Evolutionary conservation across 116 monocot species (phyloP).

Genomic region (Cymodocea nodosa): DNA sequence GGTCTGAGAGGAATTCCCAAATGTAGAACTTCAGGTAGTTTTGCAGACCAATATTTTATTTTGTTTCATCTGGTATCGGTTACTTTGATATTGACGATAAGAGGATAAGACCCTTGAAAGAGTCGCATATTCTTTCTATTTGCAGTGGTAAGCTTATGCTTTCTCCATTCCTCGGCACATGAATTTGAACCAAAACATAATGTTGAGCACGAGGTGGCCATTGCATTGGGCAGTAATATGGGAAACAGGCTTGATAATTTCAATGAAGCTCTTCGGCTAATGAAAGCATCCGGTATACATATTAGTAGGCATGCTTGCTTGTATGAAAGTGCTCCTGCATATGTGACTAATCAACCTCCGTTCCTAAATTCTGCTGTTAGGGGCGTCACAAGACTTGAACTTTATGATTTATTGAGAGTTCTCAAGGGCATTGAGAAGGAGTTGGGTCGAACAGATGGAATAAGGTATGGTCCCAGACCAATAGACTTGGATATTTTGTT

Average conservation of each 20-base stretch:
- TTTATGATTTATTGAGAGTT: constrained; percentile 49
- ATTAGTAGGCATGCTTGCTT: constrained; percentile 61
- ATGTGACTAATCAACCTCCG: constrained; percentile 74
- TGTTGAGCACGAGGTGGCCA: constrained; percentile 57
- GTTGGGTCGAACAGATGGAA: constrained; percentile 60
- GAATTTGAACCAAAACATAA: neutral
- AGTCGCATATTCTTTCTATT: neutral
- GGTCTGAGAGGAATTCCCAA: neutral
- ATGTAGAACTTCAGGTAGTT: constrained; percentile 3
- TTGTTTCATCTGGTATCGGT: neutral
- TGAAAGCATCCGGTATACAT: constrained; percentile 65
- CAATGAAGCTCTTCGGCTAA: constrained; percentile 46
- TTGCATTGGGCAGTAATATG: constrained; percentile 88
- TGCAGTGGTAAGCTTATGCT: neutral
- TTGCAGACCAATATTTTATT: neutral
- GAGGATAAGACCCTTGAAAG: neutral
- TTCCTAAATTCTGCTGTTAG: constrained; percentile 89
- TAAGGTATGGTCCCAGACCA: constrained; percentile 86
- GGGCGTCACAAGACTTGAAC: constrained; percentile 54
- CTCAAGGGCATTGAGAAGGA: constrained; percentile 75
- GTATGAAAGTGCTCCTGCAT: constrained; percentile 80
- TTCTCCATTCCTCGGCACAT: neutral
- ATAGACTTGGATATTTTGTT: constrained; percentile 92
- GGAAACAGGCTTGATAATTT: constrained; percentile 71
- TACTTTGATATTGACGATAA: neutral